A percentile compares a stretch with the other conserved stretches of the same genome.
phyloP scores from a whole-genome alignment of 1,284 basidiomycete genomes.

The Thecaphora thlaspeos region DNA sequence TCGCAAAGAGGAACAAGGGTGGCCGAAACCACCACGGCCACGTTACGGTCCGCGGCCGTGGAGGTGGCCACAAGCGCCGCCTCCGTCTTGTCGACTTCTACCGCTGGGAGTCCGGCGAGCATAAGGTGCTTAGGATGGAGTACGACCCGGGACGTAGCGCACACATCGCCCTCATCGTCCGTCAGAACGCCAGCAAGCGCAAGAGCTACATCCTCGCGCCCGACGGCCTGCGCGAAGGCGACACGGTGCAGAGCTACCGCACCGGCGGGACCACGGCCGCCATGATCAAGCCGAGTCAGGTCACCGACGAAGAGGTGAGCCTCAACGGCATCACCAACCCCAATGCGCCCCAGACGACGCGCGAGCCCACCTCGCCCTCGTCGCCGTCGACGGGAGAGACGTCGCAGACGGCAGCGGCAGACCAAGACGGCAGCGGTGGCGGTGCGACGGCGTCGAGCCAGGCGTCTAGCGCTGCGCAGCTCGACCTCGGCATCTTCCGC shows the following conservation, averaged over 20 bases:
- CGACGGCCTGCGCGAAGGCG: conserved; percentile 82
- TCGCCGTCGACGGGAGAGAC: not conserved
- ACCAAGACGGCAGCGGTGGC: not conserved
- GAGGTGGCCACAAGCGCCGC: conserved; percentile 86
- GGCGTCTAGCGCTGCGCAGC: conserved; percentile 60
- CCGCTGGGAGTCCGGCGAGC: conserved; percentile 69
- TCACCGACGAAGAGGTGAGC: conserved; percentile 13
- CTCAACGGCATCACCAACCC: conserved; percentile 17
- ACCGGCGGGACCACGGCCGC: conserved; percentile 6
- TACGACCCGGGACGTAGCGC: conserved; percentile 92
- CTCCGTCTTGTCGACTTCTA: conserved; percentile 85
- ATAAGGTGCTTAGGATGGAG: conserved; percentile 88
- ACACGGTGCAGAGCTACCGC: conserved; percentile 83
- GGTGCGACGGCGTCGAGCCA: conserved; percentile 1
- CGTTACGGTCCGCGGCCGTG: conserved; percentile 83
- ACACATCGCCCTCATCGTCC: conserved; percentile 83
- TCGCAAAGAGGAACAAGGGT: conserved; percentile 78
- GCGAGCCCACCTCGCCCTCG: not conserved
- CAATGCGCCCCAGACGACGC: conserved; percentile 25
- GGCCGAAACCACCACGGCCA: conserved; percentile 78
- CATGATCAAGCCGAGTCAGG: conserved; percentile 1
- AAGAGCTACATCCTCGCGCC: conserved; percentile 84
- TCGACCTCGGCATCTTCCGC: conserved; percentile 83
- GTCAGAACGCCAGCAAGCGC: conserved; percentile 65
- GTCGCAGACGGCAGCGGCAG: not conserved